Evolutionary conservation across 2,329 filamentous ascomycete species (phyloP).

Genomic region (Penicillium sp.): DNA sequence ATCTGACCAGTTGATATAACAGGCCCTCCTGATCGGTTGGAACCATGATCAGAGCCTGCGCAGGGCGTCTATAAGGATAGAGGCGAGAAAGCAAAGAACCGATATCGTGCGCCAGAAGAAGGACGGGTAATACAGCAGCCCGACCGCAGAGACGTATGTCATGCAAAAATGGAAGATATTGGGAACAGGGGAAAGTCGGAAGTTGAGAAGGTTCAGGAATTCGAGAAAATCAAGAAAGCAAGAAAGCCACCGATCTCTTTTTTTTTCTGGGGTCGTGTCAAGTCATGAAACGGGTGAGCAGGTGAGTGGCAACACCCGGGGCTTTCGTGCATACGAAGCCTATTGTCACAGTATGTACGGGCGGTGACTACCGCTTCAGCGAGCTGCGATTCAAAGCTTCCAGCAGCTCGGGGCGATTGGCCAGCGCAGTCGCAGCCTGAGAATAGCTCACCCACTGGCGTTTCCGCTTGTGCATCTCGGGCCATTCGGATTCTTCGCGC

Average conservation of each 20-base stretch:
- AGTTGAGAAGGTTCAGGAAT: constrained; percentile 3
- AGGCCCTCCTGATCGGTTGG: not conserved
- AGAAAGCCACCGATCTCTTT: constrained; percentile 16
- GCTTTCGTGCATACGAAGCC: constrained; percentile 3
- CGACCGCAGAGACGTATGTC: constrained; percentile 9
- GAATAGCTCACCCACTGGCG: constrained; percentile 85
- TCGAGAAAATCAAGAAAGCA: constrained; percentile 8
- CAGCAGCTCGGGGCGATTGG: constrained; percentile 77
- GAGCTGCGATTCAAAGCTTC: constrained; percentile 83
- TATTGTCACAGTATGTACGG: constrained; percentile 4
- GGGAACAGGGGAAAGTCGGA: not conserved
- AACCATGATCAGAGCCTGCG: not conserved
- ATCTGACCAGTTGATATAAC: not conserved
- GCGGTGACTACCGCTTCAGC: constrained; percentile 51
- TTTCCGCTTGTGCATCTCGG: constrained; percentile 86
- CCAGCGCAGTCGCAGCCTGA: constrained; percentile 75
- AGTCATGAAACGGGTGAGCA: constrained; percentile 19
- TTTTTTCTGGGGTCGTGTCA: constrained; percentile 22
- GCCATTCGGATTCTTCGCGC: constrained; percentile 83
- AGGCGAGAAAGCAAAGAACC: constrained; percentile 3
- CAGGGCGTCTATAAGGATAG: constrained; percentile 12
- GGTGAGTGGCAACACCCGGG: constrained; percentile 8
- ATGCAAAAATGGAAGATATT: constrained; percentile 7
- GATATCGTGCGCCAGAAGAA: constrained; percentile 1
- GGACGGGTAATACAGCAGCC: constrained; percentile 10